Evolutionary conservation across 2,329 filamentous ascomycete species (phyloP), one percentile per base, ranked within the genome.

Genomic region (Ascochyta rabiei): DNA sequence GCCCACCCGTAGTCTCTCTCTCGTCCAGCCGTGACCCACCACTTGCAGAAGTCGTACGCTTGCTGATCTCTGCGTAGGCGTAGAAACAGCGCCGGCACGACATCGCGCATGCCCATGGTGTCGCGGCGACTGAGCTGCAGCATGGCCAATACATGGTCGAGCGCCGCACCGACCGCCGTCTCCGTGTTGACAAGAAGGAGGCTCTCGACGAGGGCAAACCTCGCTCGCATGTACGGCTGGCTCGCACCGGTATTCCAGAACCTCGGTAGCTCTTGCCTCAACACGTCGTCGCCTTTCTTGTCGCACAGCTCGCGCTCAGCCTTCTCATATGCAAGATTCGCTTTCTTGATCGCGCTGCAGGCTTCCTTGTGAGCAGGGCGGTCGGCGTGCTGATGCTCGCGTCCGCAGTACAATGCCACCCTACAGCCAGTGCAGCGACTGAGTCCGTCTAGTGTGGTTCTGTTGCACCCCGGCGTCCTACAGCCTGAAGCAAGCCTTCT

Each of bases 11-110:
- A 78, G 35, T 70, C 18, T 8, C 43, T 26, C 2, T 64, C 42
- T n/a, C 56, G 30, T 5, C 54, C 67, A 0, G 57, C 58, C 1
- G 64, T 70, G 5, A 57, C 64, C 71, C 72, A 82, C 79, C 77
- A 82, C 65, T 80, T 82, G 61, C 75, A 41, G 33, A 80, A 79
- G 48, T 80, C 76, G 56, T 81, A 81, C 60, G 75, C 78, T n/a
- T 81, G 80, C 61, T 84, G 81, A 51, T 84, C 81, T 37, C 64
- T 70, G 18, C 75, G 75, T 6, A 84, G 71, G 2, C 81, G 77
- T 13, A 85, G 62, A 49, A 78, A 73, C 9, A 81, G 37, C 0
- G 63, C 57, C 0, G 82, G 81, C 0, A 80, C 53, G 0, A 78
- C 18, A 16, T 75, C 38, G 0, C 80, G 74, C 3, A 81, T 16